A percentile compares a stretch with the other conserved stretches of the same genome.
Evolutionary conservation across 768 basidiomycete species (phyloP).

Genomic region (Pluteus cervinus): DNA sequence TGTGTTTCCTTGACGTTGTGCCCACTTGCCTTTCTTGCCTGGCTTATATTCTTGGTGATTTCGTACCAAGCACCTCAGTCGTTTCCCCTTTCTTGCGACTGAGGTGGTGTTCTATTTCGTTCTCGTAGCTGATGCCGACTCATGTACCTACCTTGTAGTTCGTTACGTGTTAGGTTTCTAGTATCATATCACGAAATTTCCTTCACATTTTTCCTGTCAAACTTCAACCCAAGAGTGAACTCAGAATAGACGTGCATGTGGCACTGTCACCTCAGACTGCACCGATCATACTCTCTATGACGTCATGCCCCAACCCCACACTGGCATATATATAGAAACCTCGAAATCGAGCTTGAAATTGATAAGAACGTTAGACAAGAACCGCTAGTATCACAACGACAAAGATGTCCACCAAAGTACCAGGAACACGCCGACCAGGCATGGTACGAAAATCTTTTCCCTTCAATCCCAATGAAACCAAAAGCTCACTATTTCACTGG

Average conservation of each 20-base stretch:
- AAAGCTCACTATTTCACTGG: not conserved
- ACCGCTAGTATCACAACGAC: not conserved
- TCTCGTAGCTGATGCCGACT: too few species aligned
- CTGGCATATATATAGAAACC: not conserved
- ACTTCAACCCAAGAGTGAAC: not conserved
- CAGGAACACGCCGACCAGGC: conserved; percentile 1
- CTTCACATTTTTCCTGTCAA: not conserved
- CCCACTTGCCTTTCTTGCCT: too few species aligned
- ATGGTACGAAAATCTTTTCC: too few species aligned
- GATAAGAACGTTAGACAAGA: too few species aligned
- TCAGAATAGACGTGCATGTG: not conserved
- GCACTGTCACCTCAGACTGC: not conserved
- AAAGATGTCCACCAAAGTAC: not conserved
- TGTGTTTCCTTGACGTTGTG: too few species aligned
- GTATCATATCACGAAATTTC: too few species aligned
- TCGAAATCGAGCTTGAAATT: not conserved
- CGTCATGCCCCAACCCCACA: not conserved
- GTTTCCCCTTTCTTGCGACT: too few species aligned
- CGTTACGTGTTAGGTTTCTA: too few species aligned
- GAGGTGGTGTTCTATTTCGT: too few species aligned
- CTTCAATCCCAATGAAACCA: not conserved
- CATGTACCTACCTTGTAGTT: too few species aligned
- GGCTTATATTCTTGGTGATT: too few species aligned
- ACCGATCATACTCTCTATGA: not conserved
- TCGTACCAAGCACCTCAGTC: too few species aligned